Base-by-base conservation (phyloP, 345 rosid species). In the Salix arbutifolia region DNA sequence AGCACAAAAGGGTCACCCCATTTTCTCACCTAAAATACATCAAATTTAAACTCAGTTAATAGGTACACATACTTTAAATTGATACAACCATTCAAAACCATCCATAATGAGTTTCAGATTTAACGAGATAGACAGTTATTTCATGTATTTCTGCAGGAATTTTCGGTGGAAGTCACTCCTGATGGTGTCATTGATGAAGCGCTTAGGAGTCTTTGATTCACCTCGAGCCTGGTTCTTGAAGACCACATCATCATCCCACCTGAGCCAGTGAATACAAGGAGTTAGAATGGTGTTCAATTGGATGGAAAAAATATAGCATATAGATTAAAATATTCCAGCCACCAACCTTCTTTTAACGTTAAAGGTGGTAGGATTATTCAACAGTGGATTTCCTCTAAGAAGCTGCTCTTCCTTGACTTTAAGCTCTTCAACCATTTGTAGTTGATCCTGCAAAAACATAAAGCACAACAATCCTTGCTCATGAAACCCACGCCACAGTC, bases 171-270 rank as follows among this genome's bases (percentile, higher is more conserved):
- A 96, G 83, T 96, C 99, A 74, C 80, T 96, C 78, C 99, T 89
- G 48, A 93, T 92, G 30, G 99, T 96, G 85, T 93, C 99, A 71
- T 96, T 96, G 86, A 93, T 93, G 90, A 96, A 93, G 84, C 98
- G 98, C 88, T 96, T 96, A 1, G 91, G 90, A 46, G 95, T 76
- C 90, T 93, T 96, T 76, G 88, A 87, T 87, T 93, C 99, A 30
- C 98, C 99, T 38, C 99, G 93, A 19, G 99, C 89, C 88, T 96
- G 99, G 80, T 96, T 96, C 91, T 93, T 96, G 87, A 96, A 93
- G 8, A 93, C 97, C 75, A 96, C 99, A 88, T 96, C 99, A 62
- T 96, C 99, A 50, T 96, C 99, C 99, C 99, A 96, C 87, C 99
- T 96, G 83, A 79, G 42, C 66, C 74, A 70, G 31, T 46, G 53